phyloP scores from a whole-genome alignment of 179 eudicot species.

The Pouteria campechiana region DNA sequence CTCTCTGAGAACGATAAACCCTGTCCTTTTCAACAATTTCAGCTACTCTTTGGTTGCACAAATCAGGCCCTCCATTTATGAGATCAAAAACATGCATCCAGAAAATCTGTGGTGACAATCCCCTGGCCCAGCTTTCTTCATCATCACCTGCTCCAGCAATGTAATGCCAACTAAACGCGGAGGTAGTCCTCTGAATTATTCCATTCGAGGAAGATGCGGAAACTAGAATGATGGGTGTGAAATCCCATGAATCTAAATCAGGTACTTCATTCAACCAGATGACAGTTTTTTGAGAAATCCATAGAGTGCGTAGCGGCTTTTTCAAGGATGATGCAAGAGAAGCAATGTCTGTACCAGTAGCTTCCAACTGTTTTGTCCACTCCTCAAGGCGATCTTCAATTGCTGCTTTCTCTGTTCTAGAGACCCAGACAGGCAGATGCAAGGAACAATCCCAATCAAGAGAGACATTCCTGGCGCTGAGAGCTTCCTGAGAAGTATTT shows the following conservation, averaged over 20 bases:
- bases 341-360: slow-evolving; percentile 83
- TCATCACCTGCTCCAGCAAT: slow-evolving; percentile 98
- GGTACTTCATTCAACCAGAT: slow-evolving; percentile 98
- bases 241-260: slow-evolving; percentile 81
- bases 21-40: slow-evolving; percentile 79
- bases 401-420: slow-evolving; percentile 55
- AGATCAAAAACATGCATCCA: slow-evolving; percentile 81
- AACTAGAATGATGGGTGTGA: slow-evolving; percentile 82
- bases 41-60: slow-evolving; percentile 78
- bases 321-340: slow-evolving; percentile 46
- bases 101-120: slow-evolving; percentile 63
- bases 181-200: slow-evolving; percentile 41
- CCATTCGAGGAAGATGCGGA: slow-evolving; percentile 62
- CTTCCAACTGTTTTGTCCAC: slow-evolving; percentile 54
- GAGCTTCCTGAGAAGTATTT: slow-evolving; percentile 6
- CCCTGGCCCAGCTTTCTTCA: slow-evolving; percentile 97
- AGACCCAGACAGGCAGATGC: slow-evolving; percentile 88
- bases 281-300: slow-evolving; percentile 84
- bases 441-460: slow-evolving; percentile 72
- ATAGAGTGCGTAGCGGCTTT: slow-evolving; percentile 84
- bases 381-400: slow-evolving; percentile 61
- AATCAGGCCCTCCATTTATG: slow-evolving; percentile 55
- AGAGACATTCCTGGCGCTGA: slow-evolving; percentile 6
- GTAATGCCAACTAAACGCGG: slow-evolving; percentile 89
- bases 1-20: slow-evolving; percentile 73